Evolutionary conservation across 2,329 filamentous ascomycete genomes (phyloP), one percentile per base, ranked within the genome.

Genomic region (Fusarium redolens): DNA sequence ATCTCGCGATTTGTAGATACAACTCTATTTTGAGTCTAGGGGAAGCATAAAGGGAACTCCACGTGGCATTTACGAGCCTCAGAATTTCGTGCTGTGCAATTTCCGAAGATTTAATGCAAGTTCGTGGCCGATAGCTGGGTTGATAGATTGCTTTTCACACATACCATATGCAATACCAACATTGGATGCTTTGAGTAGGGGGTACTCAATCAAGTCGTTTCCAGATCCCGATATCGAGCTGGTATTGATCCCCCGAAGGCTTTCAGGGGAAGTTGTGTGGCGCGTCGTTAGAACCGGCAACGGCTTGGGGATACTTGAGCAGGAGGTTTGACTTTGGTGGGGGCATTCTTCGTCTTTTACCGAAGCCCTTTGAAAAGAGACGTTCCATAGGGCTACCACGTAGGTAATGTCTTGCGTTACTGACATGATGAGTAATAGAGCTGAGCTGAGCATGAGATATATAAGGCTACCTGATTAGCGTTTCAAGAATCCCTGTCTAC

Each of bases 261-360:
- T 28, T 22, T 41, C 8, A 9, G 14, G 1, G n/a, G 15, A 15
- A 41, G 14, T 4, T 2, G 0, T 41, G 14, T 4, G n/a, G 14
- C 6, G 14, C n/a, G 15, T 13, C 22, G 15, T 25, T 44, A 44
- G 8, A 25, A 11, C 25, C 18, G 17, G 7, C 43, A 25, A 44
- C 17, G 15, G 7, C 17, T 1, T 17, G 25, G 25, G 15, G 4
- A 25, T 5, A 25, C 2, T 8, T 18, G 15, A 18, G 15, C 15
- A 12, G 7, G 18, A 5, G 13, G 0, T 22, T 44, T 18, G 10
- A 10, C 11, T 45, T 12, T 28, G 5, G 17, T 28, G 22, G 6
- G 2, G 4, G 2, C 13, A n/a, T 20, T 11, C 2, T 8, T n/a
- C 45, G 9, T 10, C 5, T 9, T 48, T 48, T 28, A 48, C 30